Evolutionary conservation across 345 rosid species (phyloP).

Genomic region (Corchorus capsularis): DNA sequence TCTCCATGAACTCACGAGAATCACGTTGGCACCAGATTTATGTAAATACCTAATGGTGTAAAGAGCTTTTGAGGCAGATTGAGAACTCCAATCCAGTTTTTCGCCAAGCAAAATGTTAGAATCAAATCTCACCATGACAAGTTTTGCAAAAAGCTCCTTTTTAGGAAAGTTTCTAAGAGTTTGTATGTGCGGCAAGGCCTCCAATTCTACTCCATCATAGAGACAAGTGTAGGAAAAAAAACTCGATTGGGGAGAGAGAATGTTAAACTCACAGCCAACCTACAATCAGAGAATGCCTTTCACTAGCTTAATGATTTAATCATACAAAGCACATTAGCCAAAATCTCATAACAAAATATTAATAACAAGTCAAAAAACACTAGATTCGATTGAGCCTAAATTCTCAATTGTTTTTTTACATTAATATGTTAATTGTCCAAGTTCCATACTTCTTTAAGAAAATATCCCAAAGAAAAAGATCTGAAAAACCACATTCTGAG

Average conservation of each 20-base stretch:
- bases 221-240: conserved; percentile 36
- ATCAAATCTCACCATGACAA: conserved; percentile 75
- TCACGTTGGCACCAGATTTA: conserved; percentile 52
- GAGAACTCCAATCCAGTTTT: conserved; percentile 35
- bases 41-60: conserved; percentile 48
- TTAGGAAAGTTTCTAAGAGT: conserved; percentile 54
- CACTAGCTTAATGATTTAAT: conserved; percentile 4
- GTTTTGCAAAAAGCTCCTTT: conserved; percentile 55
- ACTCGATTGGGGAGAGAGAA: conserved; percentile 11
- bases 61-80: conserved; percentile 40
- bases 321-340: not conserved
- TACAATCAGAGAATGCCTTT: not conserved
- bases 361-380: not conserved
- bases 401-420: not conserved
- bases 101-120: conserved; percentile 44
- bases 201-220: conserved; percentile 33
- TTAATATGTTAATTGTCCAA: not conserved
- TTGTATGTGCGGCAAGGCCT: conserved; percentile 53
- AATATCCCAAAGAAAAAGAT: not conserved
- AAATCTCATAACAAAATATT: not conserved
- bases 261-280: conserved; percentile 20
- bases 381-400: conserved; percentile 5
- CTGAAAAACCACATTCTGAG: no score
- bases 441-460: not conserved
- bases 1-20: conserved; percentile 59